Evolutionary conservation across 345 rosid species (phyloP).

Genomic region (Isatis tinctoria): DNA sequence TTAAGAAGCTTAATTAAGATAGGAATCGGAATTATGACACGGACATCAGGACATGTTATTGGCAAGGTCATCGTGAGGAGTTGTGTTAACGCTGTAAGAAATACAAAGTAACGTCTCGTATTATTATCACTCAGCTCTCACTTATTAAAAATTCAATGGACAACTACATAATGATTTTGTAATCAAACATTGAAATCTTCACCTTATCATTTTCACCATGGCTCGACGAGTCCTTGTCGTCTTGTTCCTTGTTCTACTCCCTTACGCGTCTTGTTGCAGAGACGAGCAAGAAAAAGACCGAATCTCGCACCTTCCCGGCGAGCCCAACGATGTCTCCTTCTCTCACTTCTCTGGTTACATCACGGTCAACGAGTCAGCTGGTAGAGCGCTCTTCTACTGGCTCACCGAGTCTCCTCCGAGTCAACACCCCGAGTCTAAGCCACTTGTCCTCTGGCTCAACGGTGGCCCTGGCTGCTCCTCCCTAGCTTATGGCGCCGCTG

Average conservation of each 20-base stretch:
- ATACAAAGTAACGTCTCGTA: background rate
- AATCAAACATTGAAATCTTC: constrained; percentile 1
- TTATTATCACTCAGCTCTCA: background rate
- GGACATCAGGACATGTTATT: background rate
- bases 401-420: constrained; percentile 65
- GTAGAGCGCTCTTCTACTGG: constrained; percentile 93
- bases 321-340: constrained; percentile 61
- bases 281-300: constrained; percentile 56
- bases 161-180: background rate
- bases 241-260: constrained; percentile 27
- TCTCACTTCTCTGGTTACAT: constrained; percentile 85
- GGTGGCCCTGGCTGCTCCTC: constrained; percentile 99
- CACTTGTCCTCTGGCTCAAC: constrained; percentile 86
- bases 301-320: constrained; percentile 67
- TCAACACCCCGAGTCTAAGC: constrained; percentile 35
- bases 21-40: background rate
- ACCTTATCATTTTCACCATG: constrained; percentile 4
- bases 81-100: background rate
- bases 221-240: constrained; percentile 4
- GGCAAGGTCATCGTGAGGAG: background rate
- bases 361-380: constrained; percentile 73
- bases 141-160: background rate
- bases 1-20: background rate
- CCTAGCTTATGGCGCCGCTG: constrained; percentile 76
- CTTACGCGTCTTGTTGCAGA: constrained; percentile 26